phyloP scores from a whole-genome alignment of 192 early-diverging fungal genomes.

The Kickxella alabastrina region DNA sequence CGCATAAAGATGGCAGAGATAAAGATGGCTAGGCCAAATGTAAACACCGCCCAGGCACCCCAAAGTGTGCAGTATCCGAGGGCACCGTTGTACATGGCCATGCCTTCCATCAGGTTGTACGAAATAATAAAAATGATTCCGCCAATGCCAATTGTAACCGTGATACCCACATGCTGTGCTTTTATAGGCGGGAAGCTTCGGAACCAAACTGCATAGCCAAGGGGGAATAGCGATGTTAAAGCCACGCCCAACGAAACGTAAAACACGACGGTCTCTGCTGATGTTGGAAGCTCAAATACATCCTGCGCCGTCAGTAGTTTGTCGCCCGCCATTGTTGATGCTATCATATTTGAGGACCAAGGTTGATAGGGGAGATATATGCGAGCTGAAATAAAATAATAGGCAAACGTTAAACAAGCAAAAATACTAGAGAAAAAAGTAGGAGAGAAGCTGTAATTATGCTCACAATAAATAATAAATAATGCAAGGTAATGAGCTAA shows the following conservation, averaged over 20 bases:
- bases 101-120: constrained; percentile 33
- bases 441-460: neutral
- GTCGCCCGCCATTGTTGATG: constrained; percentile 1
- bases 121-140: constrained; percentile 38
- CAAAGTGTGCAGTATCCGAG: constrained; percentile 31
- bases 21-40: constrained; percentile 23
- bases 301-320: constrained; percentile 18
- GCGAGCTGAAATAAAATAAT: neutral
- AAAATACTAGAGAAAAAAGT: neutral
- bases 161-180: constrained; percentile 44
- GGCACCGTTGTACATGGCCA: constrained; percentile 34
- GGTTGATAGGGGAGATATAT: too few species aligned
- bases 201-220: constrained; percentile 27
- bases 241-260: constrained; percentile 24
- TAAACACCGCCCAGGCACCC: constrained; percentile 32
- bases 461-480: neutral
- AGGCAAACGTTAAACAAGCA: neutral
- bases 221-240: constrained; percentile 20
- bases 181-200: constrained; percentile 34
- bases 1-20: constrained; percentile 32
- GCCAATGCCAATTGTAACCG: constrained; percentile 21
- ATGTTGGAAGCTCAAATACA: constrained; percentile 30
- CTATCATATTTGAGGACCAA: too few species aligned
- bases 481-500: too few species aligned
- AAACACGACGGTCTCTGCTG: constrained; percentile 26